phyloP scores from a whole-genome alignment of 2,329 filamentous ascomycete species.

The Beauveria scarabaeidicola region DNA sequence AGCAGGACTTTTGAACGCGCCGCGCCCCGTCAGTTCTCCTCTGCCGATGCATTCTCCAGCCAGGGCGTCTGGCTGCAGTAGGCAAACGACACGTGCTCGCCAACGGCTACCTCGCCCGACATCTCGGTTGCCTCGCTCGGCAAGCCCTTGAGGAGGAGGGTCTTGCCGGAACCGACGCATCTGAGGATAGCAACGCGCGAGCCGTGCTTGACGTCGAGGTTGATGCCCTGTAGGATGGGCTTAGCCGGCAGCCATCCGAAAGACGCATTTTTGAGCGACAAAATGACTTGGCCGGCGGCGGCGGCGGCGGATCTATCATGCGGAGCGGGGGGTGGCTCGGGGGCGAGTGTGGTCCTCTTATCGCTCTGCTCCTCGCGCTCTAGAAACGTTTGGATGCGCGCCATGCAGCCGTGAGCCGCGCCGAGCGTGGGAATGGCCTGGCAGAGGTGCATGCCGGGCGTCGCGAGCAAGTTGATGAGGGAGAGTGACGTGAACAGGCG shows the following conservation, averaged over 20 bases:
- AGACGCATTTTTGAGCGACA: not conserved
- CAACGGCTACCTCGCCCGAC: not conserved
- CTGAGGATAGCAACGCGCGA: conserved; percentile 1
- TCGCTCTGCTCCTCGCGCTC: not conserved
- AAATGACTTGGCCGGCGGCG: not conserved
- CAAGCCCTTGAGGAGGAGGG: not conserved
- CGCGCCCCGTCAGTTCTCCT: not conserved
- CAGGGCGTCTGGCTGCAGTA: conserved; percentile 2
- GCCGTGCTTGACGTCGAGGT: not conserved
- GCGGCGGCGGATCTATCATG: too few species aligned
- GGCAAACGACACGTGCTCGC: not conserved
- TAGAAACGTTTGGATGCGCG: not conserved
- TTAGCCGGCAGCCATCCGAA: not conserved
- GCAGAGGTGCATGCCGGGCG: conserved; percentile 1
- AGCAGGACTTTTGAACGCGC: not conserved
- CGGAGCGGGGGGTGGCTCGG: not conserved
- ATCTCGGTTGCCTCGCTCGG: not conserved
- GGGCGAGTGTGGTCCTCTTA: not conserved
- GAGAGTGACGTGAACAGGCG: not conserved
- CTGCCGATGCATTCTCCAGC: conserved; percentile 4
- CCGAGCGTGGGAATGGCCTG: not conserved
- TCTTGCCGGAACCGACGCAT: not conserved
- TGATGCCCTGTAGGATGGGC: not conserved
- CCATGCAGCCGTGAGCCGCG: conserved; percentile 1
- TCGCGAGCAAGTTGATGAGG: not conserved